A percentile compares a stretch with the other conserved stretches of the same genome.
Conservation (phyloP, 2,329 filamentous ascomycete genomes). For the Talaromyces sp. region DNA sequence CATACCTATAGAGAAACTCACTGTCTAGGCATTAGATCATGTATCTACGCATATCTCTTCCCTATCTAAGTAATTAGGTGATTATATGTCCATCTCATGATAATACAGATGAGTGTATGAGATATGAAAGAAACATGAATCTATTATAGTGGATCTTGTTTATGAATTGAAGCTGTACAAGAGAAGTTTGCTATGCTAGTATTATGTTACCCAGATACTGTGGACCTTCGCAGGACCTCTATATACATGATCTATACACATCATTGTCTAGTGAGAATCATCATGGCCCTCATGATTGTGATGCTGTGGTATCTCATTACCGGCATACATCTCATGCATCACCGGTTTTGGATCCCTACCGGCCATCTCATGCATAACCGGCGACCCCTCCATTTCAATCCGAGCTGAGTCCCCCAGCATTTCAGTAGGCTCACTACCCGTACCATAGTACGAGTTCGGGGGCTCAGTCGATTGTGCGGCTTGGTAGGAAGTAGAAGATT, state of each 20-base stretch:
- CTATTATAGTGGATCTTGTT: too few species aligned
- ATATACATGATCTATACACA: not conserved
- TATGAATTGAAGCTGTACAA: too few species aligned
- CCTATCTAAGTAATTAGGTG: too few species aligned
- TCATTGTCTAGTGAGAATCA: not conserved
- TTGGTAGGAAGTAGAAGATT: not conserved
- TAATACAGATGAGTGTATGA: too few species aligned
- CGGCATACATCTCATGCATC: slow-evolving; percentile 1
- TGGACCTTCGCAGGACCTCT: too few species aligned
- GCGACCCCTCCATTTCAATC: not conserved
- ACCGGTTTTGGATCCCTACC: not conserved
- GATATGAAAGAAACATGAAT: too few species aligned
- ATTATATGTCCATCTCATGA: too few species aligned
- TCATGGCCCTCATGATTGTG: not conserved
- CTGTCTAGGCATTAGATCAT: too few species aligned
- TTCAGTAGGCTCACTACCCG: not conserved
- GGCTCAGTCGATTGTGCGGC: not conserved
- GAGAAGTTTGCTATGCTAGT: too few species aligned
- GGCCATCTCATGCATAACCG: not conserved
- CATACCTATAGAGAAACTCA: too few species aligned
- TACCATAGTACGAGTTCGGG: not conserved
- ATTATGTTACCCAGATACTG: too few species aligned
- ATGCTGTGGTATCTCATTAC: not conserved
- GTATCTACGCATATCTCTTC: not conserved
- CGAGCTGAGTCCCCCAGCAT: not conserved